Conservation (phyloP, 148 eudicot species). For the Rhododendron vialii region DNA sequence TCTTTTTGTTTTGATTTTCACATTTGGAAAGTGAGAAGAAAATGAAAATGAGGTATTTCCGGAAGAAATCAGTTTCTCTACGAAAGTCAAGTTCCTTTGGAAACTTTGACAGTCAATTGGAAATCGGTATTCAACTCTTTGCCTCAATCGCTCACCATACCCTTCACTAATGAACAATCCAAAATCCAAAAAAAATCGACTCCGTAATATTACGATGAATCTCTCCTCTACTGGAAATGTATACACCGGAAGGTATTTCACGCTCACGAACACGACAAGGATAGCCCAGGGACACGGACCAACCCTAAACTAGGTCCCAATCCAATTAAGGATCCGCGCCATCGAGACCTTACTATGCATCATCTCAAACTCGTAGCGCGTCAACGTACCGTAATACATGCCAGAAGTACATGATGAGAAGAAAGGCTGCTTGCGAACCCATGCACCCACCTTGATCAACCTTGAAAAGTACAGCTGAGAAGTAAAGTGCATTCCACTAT, state of each 20-base stretch:
- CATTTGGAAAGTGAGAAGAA: too few species aligned
- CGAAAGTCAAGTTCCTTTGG: too few species aligned
- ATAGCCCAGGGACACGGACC: slow-evolving; percentile 90
- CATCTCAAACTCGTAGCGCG: slow-evolving; percentile 79
- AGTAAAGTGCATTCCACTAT: slow-evolving; percentile 75
- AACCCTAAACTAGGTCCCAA: slow-evolving; percentile 91
- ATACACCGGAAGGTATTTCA: slow-evolving; percentile 90
- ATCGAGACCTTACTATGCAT: slow-evolving; percentile 91
- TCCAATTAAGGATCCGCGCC: slow-evolving; percentile 77
- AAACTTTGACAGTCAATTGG: too few species aligned
- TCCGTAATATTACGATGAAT: slow-evolving; percentile 41
- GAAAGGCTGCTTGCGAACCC: slow-evolving; percentile 77
- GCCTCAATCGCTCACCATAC: too few species aligned
- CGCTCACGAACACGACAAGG: slow-evolving; percentile 82
- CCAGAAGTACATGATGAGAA: slow-evolving; percentile 86
- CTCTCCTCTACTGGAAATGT: slow-evolving; percentile 93
- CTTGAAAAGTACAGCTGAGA: slow-evolving; percentile 92
- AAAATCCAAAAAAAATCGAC: too few species aligned
- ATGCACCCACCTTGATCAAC: slow-evolving; percentile 98
- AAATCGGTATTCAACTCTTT: too few species aligned
- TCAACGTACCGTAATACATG: slow-evolving; percentile 73
- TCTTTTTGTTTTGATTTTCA: too few species aligned
- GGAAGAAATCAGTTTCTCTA: too few species aligned
- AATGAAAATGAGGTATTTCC: too few species aligned
- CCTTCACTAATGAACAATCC: too few species aligned